Percentiles rank a stretch among this genome's conserved stretches.
Conservation (phyloP, 148 eudicot species). For the Rhododendron williamsianum region DNA sequence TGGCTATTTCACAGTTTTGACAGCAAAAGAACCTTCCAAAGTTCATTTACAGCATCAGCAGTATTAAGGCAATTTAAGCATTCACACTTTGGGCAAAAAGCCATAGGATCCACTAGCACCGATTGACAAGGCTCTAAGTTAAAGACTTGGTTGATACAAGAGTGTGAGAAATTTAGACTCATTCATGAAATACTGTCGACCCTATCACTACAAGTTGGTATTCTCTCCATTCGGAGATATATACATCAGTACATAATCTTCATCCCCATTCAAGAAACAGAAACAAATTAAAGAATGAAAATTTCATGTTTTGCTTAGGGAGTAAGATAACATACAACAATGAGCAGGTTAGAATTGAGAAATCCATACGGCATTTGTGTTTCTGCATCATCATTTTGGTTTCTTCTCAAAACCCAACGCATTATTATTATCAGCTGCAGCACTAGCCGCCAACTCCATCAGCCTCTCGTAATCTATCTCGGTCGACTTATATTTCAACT, state of each 20-base stretch:
- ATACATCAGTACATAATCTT: conserved; percentile 1
- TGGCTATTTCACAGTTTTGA: background rate
- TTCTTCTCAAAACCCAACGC: conserved; percentile 41
- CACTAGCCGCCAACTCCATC: conserved; percentile 51
- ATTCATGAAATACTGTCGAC: background rate
- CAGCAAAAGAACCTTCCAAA: background rate
- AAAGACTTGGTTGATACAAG: background rate
- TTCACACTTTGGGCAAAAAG: background rate
- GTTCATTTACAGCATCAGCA: background rate
- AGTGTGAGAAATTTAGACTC: background rate
- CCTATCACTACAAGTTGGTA: background rate
- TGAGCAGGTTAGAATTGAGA: background rate
- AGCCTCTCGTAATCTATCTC: conserved; percentile 65
- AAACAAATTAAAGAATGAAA: background rate
- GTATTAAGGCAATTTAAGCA: background rate
- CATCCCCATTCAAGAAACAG: background rate
- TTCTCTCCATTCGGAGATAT: conserved; percentile 5
- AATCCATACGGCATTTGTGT: conserved; percentile 1
- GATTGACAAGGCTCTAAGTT: background rate
- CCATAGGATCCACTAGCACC: background rate
- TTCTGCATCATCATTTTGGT: conserved; percentile 27
- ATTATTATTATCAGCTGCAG: conserved; percentile 19
- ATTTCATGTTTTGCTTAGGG: background rate
- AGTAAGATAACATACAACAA: background rate
- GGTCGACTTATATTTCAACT: conserved; percentile 46